phyloP scores from a whole-genome alignment of 192 early-diverging fungal species.

The Coemansia guatemalensis region DNA sequence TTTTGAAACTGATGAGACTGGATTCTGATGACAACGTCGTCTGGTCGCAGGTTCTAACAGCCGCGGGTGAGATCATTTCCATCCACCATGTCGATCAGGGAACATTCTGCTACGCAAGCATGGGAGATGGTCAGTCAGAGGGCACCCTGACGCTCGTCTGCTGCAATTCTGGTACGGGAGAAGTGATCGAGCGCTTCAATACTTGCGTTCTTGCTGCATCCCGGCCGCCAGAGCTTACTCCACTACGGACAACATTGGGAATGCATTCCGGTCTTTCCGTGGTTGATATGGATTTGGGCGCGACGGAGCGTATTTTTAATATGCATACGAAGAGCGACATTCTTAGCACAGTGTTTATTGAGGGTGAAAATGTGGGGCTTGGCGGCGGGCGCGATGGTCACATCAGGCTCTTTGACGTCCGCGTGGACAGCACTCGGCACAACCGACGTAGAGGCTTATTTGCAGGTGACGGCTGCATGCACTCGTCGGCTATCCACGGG shows the following conservation, averaged over 20 bases:
- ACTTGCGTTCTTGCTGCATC: conserved; percentile 15
- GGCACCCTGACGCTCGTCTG: conserved; percentile 11
- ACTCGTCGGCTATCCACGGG: conserved; percentile 28
- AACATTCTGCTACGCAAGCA: conserved; percentile 13
- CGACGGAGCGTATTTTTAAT: conserved; percentile 8
- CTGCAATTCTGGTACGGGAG: neutral
- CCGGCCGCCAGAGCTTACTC: neutral
- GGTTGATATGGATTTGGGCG: neutral
- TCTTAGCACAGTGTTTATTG: conserved; percentile 25
- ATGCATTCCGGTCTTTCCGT: neutral
- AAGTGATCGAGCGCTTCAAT: neutral
- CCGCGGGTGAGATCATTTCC: conserved; percentile 18
- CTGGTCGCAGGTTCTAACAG: neutral
- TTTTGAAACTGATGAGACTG: neutral
- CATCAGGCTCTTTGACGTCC: conserved; percentile 36
- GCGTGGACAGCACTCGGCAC: conserved; percentile 13
- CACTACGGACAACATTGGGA: conserved; percentile 4
- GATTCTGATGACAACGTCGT: neutral
- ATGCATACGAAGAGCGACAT: conserved; percentile 28
- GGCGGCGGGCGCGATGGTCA: conserved; percentile 44
- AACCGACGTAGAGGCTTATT: conserved; percentile 20
- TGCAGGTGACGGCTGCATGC: conserved; percentile 8
- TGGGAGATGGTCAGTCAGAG: conserved; percentile 21
- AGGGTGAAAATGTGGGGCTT: conserved; percentile 15
- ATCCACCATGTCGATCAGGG: conserved; percentile 9